phyloP scores from a whole-genome alignment of 1,139 yeast genomes.

The Zygotorulaspora mrakii region DNA sequence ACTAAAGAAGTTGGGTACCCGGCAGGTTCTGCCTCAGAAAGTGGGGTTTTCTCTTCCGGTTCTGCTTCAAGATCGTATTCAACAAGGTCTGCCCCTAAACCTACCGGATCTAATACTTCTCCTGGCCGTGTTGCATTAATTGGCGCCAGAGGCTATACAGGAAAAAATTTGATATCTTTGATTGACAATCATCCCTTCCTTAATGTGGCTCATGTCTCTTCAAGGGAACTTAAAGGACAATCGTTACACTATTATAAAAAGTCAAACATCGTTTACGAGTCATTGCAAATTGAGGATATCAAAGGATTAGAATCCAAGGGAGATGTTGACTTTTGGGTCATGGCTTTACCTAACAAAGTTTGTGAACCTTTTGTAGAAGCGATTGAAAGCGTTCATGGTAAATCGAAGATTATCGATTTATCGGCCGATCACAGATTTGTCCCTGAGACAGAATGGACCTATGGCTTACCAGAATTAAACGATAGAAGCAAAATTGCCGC shows the following conservation, averaged over 20 bases:
- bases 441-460: slow-evolving; percentile 79
- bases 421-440: slow-evolving; percentile 97
- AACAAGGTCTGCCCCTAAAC: slow-evolving; percentile 62
- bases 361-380: slow-evolving; percentile 97
- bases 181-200: slow-evolving; percentile 83
- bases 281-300: slow-evolving; percentile 83
- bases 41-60: slow-evolving; percentile 38
- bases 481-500: slow-evolving; percentile 60
- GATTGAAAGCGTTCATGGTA: slow-evolving; percentile 59
- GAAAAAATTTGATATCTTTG: slow-evolving; percentile 83
- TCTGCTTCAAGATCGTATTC: slow-evolving; percentile 37
- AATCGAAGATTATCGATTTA: slow-evolving; percentile 81
- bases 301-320: slow-evolving; percentile 67
- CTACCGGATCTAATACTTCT: slow-evolving; percentile 60
- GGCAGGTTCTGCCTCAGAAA: slow-evolving; percentile 16
- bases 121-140: slow-evolving; percentile 77
- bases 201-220: slow-evolving; percentile 88
- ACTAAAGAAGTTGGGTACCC: slow-evolving; percentile 37
- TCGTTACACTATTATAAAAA: slow-evolving; percentile 84
- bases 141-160: slow-evolving; percentile 98
- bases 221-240: slow-evolving; percentile 89
- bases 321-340: slow-evolving; percentile 93
- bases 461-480: slow-evolving; percentile 83
- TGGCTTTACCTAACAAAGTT: slow-evolving; percentile 98
- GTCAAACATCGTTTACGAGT: slow-evolving; percentile 72